phyloP scores from a whole-genome alignment of 1,139 yeast genomes.

The Scheffersomyces parashehatae region DNA sequence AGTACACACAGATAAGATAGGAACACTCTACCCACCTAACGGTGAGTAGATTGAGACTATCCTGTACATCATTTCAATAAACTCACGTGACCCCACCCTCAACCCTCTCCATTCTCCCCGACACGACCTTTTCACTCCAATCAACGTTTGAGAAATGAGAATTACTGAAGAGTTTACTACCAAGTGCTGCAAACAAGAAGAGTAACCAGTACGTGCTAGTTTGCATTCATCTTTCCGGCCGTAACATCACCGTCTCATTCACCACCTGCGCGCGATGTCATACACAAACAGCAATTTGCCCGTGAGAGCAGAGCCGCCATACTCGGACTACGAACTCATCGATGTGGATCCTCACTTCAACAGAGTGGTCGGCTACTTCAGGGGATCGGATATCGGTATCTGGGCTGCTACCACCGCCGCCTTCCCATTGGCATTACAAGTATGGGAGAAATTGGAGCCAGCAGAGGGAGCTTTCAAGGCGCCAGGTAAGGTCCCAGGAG shows the following conservation, averaged over 20 bases:
- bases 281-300: slow-evolving; percentile 44
- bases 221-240: not conserved
- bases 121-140: slow-evolving; percentile 23
- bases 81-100: too few relatives aligned
- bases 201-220: slow-evolving; percentile 5
- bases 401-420: slow-evolving; percentile 72
- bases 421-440: slow-evolving; percentile 58
- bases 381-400: slow-evolving; percentile 63
- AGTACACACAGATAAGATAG: too few relatives aligned
- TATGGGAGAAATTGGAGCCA: slow-evolving; percentile 67
- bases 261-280: slow-evolving; percentile 30
- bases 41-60: too few relatives aligned
- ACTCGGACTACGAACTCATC: slow-evolving; percentile 54
- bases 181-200: slow-evolving; percentile 7
- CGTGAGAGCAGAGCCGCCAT: slow-evolving; percentile 45
- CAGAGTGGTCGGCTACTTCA: slow-evolving; percentile 71
- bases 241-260: not conserved
- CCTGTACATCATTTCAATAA: too few relatives aligned
- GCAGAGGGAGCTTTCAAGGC: slow-evolving; percentile 59
- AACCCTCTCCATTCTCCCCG: not conserved
- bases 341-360: slow-evolving; percentile 80
- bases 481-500: slow-evolving; percentile 53
- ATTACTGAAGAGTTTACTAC: slow-evolving; percentile 8
- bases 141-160: slow-evolving; percentile 30
- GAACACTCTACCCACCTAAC: too few relatives aligned